phyloP scores from a whole-genome alignment of 2,329 filamentous ascomycete species.

The Aspergillus japonicus region DNA sequence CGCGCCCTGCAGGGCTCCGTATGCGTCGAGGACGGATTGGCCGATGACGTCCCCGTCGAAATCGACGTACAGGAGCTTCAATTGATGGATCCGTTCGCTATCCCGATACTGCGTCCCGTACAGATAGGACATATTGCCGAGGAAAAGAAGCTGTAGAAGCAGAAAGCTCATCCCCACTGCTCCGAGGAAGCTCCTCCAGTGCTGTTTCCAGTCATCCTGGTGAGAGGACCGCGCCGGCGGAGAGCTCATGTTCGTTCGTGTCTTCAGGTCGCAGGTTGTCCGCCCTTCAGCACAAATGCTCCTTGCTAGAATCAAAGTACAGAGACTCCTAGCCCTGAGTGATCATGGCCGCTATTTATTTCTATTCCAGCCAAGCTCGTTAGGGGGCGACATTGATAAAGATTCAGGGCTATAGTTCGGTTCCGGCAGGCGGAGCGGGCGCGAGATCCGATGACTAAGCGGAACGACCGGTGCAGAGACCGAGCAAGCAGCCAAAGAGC shows the following conservation, averaged over 20 bases:
- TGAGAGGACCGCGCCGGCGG: no score
- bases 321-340: not conserved
- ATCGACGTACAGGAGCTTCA: constrained; percentile 32
- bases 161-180: not conserved
- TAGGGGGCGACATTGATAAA: not conserved
- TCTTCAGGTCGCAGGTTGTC: no score
- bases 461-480: not conserved
- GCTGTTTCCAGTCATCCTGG: no score
- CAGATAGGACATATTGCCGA: constrained; percentile 19
- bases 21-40: constrained; percentile 27
- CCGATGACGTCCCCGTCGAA: constrained; percentile 33
- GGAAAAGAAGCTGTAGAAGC: constrained; percentile 16
- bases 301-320: no score
- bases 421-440: not conserved
- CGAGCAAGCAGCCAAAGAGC: not conserved
- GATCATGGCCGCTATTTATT: not conserved
- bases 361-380: not conserved
- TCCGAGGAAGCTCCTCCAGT: no score
- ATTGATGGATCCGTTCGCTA: constrained; percentile 23
- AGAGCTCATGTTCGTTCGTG: no score
- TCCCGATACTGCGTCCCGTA: constrained; percentile 16
- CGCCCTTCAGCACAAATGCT: no score
- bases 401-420: not conserved
- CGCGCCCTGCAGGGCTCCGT: constrained; percentile 13
- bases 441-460: no score